Base-by-base conservation (phyloP, 202 grass and related monocot genomes). In the Schoenoplectus triqueter region DNA sequence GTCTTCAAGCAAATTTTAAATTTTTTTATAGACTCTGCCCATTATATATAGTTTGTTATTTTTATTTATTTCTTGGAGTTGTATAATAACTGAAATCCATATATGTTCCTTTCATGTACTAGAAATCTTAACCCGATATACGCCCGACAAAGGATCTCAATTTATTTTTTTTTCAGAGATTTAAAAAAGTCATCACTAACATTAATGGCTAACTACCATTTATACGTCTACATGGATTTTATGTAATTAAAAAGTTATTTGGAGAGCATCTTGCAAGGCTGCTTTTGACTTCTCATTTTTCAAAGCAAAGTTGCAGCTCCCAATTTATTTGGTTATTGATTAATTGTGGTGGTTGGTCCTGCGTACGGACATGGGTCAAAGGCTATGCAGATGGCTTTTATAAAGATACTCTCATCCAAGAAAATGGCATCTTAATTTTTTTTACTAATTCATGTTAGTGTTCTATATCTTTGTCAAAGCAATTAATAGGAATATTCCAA, bases 51-150 rank as follows among this genome's bases (percentile, higher is more conserved):
- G 49, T 75, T 75, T 4, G 20, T 51, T 31, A 75, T 44, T 31
- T 75, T 51, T 74, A n/a, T 18, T 31, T 31, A 31, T 22, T 74
- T 14, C 52, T 47, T 54, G 31, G 68, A 47, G 68, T 74, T 74
- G 6, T 50, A 48, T 31, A 48, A 22, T 22, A 3, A 52, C 4
- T 54, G 73, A 15, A 56, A 76, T 76, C 19, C 73, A 56, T 76
- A 55, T 55, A 56, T 13, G 50, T 14, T 10, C 45, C 5, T 55
- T 55, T 52, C 50, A 56, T 76, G 4, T 15, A 31, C 31, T 31
- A 31, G 31, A 31, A 31, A 31, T 31, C 31, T 31, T 31, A 31
- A 31, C 31, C 31, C 1, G 31, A 75, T 22, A 21, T 56, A 15
- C 50, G 10, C 19, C 1, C 19, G 31, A 55, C 20, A 7, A 31